Evolutionary conservation across 139 green algal species (phyloP).

Genomic region (Coelastrella sp.): DNA sequence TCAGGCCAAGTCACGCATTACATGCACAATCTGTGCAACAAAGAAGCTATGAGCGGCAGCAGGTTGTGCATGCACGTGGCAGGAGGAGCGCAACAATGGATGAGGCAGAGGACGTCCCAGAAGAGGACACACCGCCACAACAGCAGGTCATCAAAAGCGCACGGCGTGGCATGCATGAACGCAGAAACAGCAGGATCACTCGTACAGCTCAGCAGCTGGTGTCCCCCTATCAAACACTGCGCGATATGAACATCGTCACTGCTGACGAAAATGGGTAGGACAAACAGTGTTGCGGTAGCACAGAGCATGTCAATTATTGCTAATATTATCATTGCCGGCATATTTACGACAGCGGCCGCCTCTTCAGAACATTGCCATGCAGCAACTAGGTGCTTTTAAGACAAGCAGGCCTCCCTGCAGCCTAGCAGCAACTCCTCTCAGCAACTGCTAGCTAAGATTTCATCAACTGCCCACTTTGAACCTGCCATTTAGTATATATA

Average conservation of each 20-base stretch:
- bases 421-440: neutral
- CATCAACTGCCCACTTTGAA: too few species aligned
- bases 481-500: too few species aligned
- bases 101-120: neutral
- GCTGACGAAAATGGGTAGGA: neutral
- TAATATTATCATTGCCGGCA: neutral
- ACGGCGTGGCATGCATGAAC: neutral
- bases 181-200: neutral
- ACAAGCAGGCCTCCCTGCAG: too few species aligned
- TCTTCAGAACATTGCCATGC: neutral
- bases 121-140: neutral
- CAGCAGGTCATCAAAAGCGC: neutral
- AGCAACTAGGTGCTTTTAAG: too few species aligned
- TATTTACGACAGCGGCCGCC: neutral
- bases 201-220: neutral
- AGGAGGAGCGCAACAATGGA: neutral
- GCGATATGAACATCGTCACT: neutral
- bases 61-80: slow-evolving; percentile 5
- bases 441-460: neutral
- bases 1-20: neutral
- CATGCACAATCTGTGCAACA: neutral
- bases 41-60: neutral
- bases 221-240: neutral
- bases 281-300: too few species aligned
- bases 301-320: too few species aligned